phyloP scores from a whole-genome alignment of 352 stramenopile genomes.

The Phytophthora pini region DNA sequence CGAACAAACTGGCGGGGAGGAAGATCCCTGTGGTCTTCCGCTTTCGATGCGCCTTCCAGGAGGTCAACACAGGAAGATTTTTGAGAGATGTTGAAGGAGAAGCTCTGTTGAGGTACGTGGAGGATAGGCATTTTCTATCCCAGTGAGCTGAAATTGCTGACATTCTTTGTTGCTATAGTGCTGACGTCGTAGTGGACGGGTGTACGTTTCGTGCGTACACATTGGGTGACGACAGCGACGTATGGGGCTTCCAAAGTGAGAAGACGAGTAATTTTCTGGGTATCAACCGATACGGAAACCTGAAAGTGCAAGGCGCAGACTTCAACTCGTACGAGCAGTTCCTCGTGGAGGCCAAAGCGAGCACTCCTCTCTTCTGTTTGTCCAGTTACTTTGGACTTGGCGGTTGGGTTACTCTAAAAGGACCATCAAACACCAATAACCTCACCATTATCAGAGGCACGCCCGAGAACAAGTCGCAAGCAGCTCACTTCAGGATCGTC shows the following conservation, averaged over 20 bases:
- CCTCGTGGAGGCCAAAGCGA: conserved; percentile 57
- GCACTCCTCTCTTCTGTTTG: conserved; percentile 66
- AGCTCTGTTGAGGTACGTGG: conserved; percentile 53
- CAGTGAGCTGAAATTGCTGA: no score
- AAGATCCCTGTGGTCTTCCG: conserved; percentile 50
- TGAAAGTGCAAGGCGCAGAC: conserved; percentile 67
- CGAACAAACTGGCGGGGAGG: conserved; percentile 53
- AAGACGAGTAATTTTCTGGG: conserved; percentile 70
- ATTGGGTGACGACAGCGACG: conserved; percentile 72
- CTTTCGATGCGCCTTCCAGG: conserved; percentile 81
- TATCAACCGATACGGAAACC: conserved; percentile 69
- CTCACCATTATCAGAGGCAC: conserved; percentile 68
- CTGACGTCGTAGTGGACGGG: conserved; percentile 63
- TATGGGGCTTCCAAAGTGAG: conserved; percentile 85
- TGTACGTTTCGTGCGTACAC: conserved; percentile 83
- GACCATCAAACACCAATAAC: conserved; percentile 12
- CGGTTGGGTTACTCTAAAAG: conserved; percentile 58
- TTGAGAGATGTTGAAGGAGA: conserved; percentile 69
- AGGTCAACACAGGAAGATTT: conserved; percentile 57
- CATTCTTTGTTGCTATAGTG: conserved; percentile 35
- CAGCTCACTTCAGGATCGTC: conserved; percentile 66
- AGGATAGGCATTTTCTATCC: background rate
- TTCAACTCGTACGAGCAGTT: conserved; percentile 85
- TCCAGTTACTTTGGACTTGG: conserved; percentile 79
- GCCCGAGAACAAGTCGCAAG: conserved; percentile 65